Evolutionary conservation across 2,329 filamentous ascomycete genomes (phyloP).

Genomic region (Apiospora saccharicola): DNA sequence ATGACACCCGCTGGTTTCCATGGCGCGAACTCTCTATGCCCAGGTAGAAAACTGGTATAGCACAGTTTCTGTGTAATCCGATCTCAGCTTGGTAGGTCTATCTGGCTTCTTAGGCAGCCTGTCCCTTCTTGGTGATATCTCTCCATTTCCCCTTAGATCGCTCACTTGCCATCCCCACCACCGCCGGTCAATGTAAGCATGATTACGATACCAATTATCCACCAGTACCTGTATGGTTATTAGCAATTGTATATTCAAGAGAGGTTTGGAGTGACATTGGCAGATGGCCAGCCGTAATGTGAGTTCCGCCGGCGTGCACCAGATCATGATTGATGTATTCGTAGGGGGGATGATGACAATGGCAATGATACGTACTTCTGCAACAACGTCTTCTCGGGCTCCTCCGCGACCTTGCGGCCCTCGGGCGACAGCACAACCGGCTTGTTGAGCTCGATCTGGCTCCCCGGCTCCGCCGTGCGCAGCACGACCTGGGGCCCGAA

Average conservation of each 20-base stretch:
- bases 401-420: conserved; percentile 63
- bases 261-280: not conserved
- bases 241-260: not conserved
- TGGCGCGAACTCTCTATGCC: not conserved
- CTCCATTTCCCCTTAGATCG: conserved; percentile 7
- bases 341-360: not conserved
- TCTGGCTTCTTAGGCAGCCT: not conserved
- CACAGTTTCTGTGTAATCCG: not conserved
- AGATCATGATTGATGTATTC: not conserved
- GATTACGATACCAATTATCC: conserved; percentile 63
- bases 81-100: not conserved
- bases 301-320: too few species aligned
- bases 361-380: conserved; percentile 64
- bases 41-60: not conserved
- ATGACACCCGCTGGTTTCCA: not conserved
- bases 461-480: conserved; percentile 55
- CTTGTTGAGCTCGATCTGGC: conserved; percentile 67
- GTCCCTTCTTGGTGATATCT: not conserved
- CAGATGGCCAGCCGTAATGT: not conserved
- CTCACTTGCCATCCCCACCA: conserved; percentile 58
- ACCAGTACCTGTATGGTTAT: conserved; percentile 66
- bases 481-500: conserved; percentile 68
- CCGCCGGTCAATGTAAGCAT: conserved; percentile 62
- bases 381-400: conserved; percentile 68
- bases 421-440: conserved; percentile 68